Base-by-base conservation (phyloP, 257 asterid genomes). In the Paraleonurus japonicus region DNA sequence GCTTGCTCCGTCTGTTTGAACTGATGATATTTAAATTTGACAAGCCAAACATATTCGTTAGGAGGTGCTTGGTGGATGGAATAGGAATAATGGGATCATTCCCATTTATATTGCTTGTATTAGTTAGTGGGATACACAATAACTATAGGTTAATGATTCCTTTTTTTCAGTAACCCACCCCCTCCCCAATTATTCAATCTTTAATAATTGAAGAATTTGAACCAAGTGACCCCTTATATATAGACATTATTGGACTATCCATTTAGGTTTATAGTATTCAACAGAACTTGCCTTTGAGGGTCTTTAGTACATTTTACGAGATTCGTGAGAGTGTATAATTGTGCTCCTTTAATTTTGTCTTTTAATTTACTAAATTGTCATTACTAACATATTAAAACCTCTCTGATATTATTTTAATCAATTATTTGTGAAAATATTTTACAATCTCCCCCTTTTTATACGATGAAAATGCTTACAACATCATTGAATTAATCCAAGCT, bases 231-330 rank as follows among this genome's bases (percentile, higher is more conserved):
- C 19, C 53, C 19, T 45, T 12, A 45, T 7, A 4, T 45, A 54
- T 55, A 24, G 48, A 68, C 12, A 45, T n/a, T 23, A 65, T 61
- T 75, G 67, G 71, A 37, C 37, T 19, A 62, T 51, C 24, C 54
- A 66, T 72, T 48, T 71, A 72, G 63, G 41, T 72, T 65, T 39
- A n/a, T 28, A 63, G 8, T 24, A 22, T 57, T 23, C 68, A 7
- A 71, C 16, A 64, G 50, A 68, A 16, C 62, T 67, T 47, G 7
- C 27, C 55, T 51, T 76, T 58, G 3, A 23, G 62, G 62, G 33
- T 24, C 62, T 23, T 24, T 55, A 5, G 28, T 24, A 24, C 33
- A 32, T 61, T 24, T 30, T 16, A 32, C 32, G 67, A 61, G 48
- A 61, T 61, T 48, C 50, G 32, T 11, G 61, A 33, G 65, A 50